Conservation (phyloP, 192 early-diverging fungal species). For the Coemansia aciculifera region DNA sequence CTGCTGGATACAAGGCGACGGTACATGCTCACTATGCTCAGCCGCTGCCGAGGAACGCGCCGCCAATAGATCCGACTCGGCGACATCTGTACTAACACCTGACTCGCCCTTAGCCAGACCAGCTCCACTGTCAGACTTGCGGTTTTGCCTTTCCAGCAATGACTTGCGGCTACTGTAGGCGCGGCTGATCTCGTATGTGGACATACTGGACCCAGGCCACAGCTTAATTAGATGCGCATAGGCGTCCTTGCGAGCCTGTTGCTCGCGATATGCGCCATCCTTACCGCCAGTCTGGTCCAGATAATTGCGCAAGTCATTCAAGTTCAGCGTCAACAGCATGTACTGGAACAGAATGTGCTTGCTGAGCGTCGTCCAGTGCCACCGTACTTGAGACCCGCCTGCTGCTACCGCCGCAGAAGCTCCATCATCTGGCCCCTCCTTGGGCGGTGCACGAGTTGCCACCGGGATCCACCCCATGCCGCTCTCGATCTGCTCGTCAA, state of each 20-base stretch:
- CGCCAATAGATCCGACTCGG: background rate
- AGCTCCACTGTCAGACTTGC: constrained; percentile 21
- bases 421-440: constrained; percentile 26
- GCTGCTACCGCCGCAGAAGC: background rate
- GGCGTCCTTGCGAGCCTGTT: constrained; percentile 55
- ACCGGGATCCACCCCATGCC: constrained; percentile 54
- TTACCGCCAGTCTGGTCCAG: constrained; percentile 21
- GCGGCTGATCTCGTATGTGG: constrained; percentile 55
- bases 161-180: constrained; percentile 56
- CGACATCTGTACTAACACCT: background rate
- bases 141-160: constrained; percentile 48
- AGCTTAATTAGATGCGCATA: constrained; percentile 51
- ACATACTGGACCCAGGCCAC: constrained; percentile 52
- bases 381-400: constrained; percentile 45
- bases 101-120: background rate
- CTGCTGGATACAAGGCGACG: background rate
- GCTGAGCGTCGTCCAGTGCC: constrained; percentile 57
- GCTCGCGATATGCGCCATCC: constrained; percentile 47
- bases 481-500: constrained; percentile 49
- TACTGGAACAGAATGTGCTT: constrained; percentile 55
- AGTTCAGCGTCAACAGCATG: constrained; percentile 47
- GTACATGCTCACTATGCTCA: background rate
- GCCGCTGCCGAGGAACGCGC: background rate
- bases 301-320: constrained; percentile 46
- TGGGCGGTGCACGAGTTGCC: constrained; percentile 17